Evolutionary conservation across 2,329 filamentous ascomycete species (phyloP).

Genomic region (Rasamsonia emersonii): DNA sequence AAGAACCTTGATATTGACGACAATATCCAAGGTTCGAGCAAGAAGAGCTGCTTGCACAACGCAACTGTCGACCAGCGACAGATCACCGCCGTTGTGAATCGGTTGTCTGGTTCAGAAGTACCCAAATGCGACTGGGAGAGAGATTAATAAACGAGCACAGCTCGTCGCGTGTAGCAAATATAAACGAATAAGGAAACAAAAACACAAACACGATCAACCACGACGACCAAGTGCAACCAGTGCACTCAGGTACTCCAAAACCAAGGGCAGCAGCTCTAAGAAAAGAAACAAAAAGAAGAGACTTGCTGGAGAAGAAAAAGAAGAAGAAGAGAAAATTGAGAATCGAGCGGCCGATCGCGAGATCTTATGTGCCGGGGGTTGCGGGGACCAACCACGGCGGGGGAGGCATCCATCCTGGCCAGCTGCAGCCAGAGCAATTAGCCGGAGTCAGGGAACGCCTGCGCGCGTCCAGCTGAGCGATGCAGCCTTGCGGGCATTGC

Average conservation of each 20-base stretch:
- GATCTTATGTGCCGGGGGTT: conserved; percentile 9
- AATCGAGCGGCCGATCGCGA: conserved; percentile 23
- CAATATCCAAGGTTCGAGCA: conserved; percentile 5
- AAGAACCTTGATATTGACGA: conserved; percentile 6
- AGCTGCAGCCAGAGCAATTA: too few species aligned
- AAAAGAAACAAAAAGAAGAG: conserved; percentile 34
- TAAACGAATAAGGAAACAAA: conserved; percentile 29
- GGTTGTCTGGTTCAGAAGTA: conserved; percentile 6
- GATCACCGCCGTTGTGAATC: conserved; percentile 4
- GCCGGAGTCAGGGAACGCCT: background rate
- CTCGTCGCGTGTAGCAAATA: conserved; percentile 12
- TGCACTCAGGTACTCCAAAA: conserved; percentile 34
- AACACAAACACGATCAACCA: conserved; percentile 32
- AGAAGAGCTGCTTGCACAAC: conserved; percentile 9
- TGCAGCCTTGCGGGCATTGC: too few species aligned
- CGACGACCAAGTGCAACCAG: conserved; percentile 40
- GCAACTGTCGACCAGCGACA: conserved; percentile 12
- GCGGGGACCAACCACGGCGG: conserved; percentile 7
- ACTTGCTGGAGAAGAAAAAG: conserved; percentile 58
- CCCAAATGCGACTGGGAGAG: conserved; percentile 1
- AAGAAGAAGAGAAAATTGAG: conserved; percentile 30
- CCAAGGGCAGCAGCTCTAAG: conserved; percentile 37
- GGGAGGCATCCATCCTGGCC: background rate
- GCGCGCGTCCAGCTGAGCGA: too few species aligned
- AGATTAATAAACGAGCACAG: conserved; percentile 12